These are phyloP conservation scores for Ogataea wickerhamii DNA, from an alignment of 805 yeast species.

Conservation along the genomic window DNA sequence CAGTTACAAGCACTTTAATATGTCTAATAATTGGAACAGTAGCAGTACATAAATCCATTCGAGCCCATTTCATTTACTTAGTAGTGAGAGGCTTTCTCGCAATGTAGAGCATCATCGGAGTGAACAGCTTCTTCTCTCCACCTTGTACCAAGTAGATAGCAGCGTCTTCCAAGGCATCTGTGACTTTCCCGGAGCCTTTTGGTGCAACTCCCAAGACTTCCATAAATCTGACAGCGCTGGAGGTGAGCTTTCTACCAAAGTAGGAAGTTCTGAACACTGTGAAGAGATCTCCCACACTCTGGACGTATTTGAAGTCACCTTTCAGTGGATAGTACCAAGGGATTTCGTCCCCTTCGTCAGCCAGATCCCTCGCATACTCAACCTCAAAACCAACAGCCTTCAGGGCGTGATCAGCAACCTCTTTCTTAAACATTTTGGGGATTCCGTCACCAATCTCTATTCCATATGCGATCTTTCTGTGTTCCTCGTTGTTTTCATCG, in stretches of 20 bases:
- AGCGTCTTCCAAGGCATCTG: conserved; percentile 93
- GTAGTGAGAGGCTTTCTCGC: conserved; percentile 69
- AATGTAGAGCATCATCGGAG: conserved; percentile 96
- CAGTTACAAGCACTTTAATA: no score
- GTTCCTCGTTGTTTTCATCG: conserved; percentile 83
- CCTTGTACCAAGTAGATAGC: conserved; percentile 94
- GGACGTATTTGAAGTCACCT: conserved; percentile 90
- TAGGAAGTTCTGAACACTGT: conserved; percentile 87
- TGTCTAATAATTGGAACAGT: no score
- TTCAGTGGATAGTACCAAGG: conserved; percentile 98
- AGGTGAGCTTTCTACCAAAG: conserved; percentile 83
- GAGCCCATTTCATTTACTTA: conserved; percentile 9
- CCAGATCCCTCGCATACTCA: conserved; percentile 73
- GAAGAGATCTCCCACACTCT: conserved; percentile 68
- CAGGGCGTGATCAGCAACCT: conserved; percentile 86
- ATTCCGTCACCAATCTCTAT: conserved; percentile 98
- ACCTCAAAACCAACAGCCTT: conserved; percentile 84
- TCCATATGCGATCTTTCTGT: conserved; percentile 93
- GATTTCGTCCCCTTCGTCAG: conserved; percentile 72
- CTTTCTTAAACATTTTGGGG: conserved; percentile 87
- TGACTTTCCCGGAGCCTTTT: conserved; percentile 85
- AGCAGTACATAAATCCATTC: no score
- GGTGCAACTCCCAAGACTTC: conserved; percentile 89
- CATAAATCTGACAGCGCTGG: conserved; percentile 71
- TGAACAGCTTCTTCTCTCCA: conserved; percentile 83